These are phyloP conservation scores for Fusarium transvaalense DNA, from an alignment of 2,329 filamentous ascomycete genomes.

Conservation along the genomic window DNA sequence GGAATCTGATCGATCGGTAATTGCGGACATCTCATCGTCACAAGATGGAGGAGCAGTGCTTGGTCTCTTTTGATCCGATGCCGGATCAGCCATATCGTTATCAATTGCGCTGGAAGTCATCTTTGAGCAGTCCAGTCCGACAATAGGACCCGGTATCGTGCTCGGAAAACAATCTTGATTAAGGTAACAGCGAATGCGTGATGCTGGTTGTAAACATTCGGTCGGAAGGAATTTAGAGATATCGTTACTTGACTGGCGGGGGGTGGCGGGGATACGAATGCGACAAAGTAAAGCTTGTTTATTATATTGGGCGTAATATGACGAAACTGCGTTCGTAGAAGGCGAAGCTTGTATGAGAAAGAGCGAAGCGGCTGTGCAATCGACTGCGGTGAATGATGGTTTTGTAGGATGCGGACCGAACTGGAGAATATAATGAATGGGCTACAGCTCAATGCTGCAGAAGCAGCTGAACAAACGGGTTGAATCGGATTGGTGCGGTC, in stretches of 20 bases:
- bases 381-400: not conserved
- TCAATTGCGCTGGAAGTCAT: not conserved
- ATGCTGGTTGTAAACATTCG: conserved; percentile 23
- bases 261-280: conserved; percentile 19
- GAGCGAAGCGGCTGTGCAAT: too few relatives aligned
- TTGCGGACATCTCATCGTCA: conserved; percentile 25
- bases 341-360: not conserved
- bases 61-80: conserved; percentile 21
- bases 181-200: conserved; percentile 5
- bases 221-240: conserved; percentile 30
- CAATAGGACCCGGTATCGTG: not conserved
- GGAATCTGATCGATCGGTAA: conserved; percentile 15
- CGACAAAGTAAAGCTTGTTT: not conserved
- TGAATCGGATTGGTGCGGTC: conserved; percentile 40
- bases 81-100: conserved; percentile 1
- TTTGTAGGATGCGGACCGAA: not conserved
- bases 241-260: conserved; percentile 33
- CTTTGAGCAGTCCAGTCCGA: not conserved
- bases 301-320: not conserved
- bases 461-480: conserved; percentile 20
- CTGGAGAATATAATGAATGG: not conserved
- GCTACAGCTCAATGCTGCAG: not conserved
- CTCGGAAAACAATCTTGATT: not conserved
- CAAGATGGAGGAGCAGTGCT: conserved; percentile 39
- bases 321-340: not conserved